Conservation (phyloP, 2,329 filamentous ascomycete species). For the Clonostachys rhizophaga region DNA sequence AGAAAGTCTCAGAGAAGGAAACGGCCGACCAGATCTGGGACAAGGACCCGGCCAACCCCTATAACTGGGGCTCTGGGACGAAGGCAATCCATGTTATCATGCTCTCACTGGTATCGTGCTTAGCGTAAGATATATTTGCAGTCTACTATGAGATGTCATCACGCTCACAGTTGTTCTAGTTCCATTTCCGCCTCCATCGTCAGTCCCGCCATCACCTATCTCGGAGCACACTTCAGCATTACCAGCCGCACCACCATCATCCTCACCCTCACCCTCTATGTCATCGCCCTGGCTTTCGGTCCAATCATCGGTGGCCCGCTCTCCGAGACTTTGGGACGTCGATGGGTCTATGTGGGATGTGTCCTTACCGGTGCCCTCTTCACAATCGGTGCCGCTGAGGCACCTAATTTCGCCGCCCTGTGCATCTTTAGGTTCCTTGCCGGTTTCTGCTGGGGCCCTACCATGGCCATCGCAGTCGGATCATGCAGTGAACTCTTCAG, state of each 20-base stretch:
- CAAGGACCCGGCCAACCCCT: no score
- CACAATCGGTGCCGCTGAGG: conserved; percentile 48
- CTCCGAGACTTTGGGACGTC: conserved; percentile 52
- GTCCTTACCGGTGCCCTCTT: conserved; percentile 47
- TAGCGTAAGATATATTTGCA: no score
- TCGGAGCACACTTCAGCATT: no score
- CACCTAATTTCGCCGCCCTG: conserved; percentile 42
- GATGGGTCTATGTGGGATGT: conserved; percentile 41
- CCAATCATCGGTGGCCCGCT: conserved; percentile 55
- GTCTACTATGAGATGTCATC: neutral
- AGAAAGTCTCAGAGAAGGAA: no score
- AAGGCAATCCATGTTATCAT: no score
- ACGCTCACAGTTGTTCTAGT: neutral
- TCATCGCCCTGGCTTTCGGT: conserved; percentile 54
- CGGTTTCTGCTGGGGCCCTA: conserved; percentile 43
- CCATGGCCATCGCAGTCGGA: conserved; percentile 42
- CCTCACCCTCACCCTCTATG: conserved; percentile 55
- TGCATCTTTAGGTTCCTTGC: conserved; percentile 52
- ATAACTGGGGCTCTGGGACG: no score
- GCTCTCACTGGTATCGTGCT: no score
- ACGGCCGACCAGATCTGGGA: no score
- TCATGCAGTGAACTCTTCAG: conserved; percentile 43
- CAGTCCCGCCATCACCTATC: no score
- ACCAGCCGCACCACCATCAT: conserved; percentile 43
- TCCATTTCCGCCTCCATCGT: no score